Conservation (phyloP, 768 basidiomycete species). For the Pisolithus sp. region DNA sequence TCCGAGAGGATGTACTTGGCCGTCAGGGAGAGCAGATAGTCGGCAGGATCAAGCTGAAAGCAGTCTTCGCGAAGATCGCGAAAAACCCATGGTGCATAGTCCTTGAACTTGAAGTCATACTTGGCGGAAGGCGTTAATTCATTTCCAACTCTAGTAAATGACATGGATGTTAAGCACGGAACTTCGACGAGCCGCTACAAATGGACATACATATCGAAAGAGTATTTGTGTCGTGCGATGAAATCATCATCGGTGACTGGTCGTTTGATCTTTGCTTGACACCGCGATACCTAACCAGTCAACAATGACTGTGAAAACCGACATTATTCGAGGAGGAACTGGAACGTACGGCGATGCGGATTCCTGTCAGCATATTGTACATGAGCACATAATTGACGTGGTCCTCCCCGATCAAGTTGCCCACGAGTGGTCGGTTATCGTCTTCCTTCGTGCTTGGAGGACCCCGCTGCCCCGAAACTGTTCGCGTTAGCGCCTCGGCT, state of each 20-base stretch:
- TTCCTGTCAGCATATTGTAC: conserved; percentile 99
- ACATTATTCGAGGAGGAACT: background rate
- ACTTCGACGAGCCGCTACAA: background rate
- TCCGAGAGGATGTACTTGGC: conserved; percentile 98
- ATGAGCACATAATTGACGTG: conserved; percentile 98
- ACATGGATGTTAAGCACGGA: conserved; percentile 1
- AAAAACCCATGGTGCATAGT: conserved; percentile 98
- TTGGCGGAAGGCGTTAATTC: conserved; percentile 96
- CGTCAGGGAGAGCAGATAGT: conserved; percentile 94
- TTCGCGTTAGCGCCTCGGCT: conserved; percentile 49
- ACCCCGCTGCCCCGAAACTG: conserved; percentile 17
- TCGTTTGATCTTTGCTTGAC: conserved; percentile 91
- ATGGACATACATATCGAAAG: conserved; percentile 83
- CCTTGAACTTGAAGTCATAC: conserved; percentile 99
- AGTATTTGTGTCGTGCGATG: conserved; percentile 84
- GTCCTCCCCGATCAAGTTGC: conserved; percentile 95
- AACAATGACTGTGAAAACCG: conserved; percentile 5
- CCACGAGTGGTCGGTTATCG: conserved; percentile 66
- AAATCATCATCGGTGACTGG: conserved; percentile 84
- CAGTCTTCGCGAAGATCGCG: conserved; percentile 89
- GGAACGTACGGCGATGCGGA: conserved; percentile 78
- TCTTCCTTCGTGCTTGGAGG: conserved; percentile 26
- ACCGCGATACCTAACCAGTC: conserved; percentile 72
- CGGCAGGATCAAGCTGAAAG: conserved; percentile 94
- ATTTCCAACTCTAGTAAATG: conserved; percentile 71